Conservation (phyloP, 2,329 filamentous ascomycete species). For the Drechslerella dactyloides region DNA sequence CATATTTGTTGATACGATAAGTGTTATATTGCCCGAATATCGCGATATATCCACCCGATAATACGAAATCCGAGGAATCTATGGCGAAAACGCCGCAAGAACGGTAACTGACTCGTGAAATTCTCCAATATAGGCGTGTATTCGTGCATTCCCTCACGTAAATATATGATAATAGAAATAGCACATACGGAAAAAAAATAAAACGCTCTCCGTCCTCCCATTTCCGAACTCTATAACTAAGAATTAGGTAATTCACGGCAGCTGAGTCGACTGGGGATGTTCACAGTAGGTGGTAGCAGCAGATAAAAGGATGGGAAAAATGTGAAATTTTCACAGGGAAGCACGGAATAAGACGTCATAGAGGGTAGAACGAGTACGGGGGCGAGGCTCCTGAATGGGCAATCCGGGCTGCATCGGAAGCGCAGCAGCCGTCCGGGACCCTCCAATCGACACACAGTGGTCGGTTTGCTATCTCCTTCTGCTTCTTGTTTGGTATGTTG, state of each 20-base stretch:
- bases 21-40: too few species aligned
- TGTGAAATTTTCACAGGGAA: neutral
- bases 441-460: too few species aligned
- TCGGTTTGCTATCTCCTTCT: neutral
- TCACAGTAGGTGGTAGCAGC: neutral
- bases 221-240: neutral
- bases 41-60: too few species aligned
- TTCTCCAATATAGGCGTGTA: neutral
- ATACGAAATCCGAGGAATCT: too few species aligned
- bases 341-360: slow-evolving; percentile 31
- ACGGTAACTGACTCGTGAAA: too few species aligned
- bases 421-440: slow-evolving; percentile 3
- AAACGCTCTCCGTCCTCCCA: neutral
- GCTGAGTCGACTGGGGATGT: neutral
- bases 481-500: neutral
- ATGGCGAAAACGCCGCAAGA: too few species aligned
- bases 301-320: neutral
- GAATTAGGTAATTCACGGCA: neutral
- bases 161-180: neutral
- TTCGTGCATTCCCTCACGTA: neutral
- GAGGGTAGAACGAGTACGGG: neutral
- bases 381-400: neutral
- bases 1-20: too few species aligned
- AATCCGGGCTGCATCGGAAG: slow-evolving; percentile 1
- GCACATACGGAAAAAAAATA: neutral